These are phyloP conservation scores for Cryptococcus maquisensis DNA, from an alignment of 1,284 basidiomycete genomes.

Conservation along the genomic window DNA sequence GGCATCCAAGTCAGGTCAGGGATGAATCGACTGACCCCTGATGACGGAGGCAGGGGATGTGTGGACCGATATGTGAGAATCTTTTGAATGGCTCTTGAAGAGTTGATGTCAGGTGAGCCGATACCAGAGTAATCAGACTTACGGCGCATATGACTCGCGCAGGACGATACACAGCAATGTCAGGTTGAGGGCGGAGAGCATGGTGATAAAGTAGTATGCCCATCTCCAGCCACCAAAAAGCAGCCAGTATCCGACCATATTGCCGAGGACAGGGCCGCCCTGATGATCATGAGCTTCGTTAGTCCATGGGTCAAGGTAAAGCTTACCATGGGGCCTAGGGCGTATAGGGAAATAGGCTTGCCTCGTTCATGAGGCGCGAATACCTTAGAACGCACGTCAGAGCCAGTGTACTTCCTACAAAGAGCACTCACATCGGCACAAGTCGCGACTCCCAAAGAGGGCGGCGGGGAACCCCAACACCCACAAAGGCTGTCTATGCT, in stretches of 20 bases:
- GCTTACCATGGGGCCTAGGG: conserved; percentile 41
- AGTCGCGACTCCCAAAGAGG: conserved; percentile 46
- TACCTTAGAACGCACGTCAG: conserved; percentile 15
- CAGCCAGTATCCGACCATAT: conserved; percentile 46
- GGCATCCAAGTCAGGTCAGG: conserved; percentile 37
- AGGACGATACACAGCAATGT: conserved; percentile 30
- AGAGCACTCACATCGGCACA: conserved; percentile 39
- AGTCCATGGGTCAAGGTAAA: background rate
- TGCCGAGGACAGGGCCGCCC: conserved; percentile 42
- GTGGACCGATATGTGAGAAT: conserved; percentile 27
- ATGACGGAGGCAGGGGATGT: conserved; percentile 14
- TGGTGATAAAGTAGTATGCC: conserved; percentile 42
- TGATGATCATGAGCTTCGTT: conserved; percentile 1
- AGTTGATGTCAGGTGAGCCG: background rate
- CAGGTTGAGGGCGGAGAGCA: conserved; percentile 38
- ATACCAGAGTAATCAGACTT: background rate
- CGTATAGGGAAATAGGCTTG: conserved; percentile 41
- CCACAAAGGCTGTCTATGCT: conserved; percentile 33
- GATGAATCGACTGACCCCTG: conserved; percentile 18
- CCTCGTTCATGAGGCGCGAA: conserved; percentile 42
- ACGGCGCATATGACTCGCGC: conserved; percentile 47
- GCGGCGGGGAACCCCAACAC: conserved; percentile 41
- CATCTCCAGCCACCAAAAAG: conserved; percentile 44
- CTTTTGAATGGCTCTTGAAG: conserved; percentile 35
- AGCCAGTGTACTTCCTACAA: background rate